Base-by-base conservation (phyloP, 805 yeast genomes). In the Lipomyces japonicus region DNA sequence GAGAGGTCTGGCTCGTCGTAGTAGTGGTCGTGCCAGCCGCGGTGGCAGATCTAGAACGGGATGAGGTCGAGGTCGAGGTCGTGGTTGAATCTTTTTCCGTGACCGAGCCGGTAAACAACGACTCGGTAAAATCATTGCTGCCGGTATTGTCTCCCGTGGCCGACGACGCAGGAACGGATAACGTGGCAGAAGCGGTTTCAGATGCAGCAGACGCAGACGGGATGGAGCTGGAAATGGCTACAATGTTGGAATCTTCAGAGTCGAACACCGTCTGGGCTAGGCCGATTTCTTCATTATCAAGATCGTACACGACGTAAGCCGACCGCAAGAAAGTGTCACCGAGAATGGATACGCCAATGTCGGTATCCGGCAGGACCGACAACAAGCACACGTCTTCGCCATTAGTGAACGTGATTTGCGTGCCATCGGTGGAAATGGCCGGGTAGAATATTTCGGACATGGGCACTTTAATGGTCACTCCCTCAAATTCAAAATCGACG, bases 241-340 rank as follows among this genome's bases (percentile, higher is more conserved):
- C 45, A 26, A 57, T 63, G 42, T 66, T 41, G 9, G 66, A 26
- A 19, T 54, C 59, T 25, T 63, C 47, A 14, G 47, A 53, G 55
- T 65, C 59, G 50, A 47, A 62, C 24, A 47, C 53, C 38, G 77
- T 73, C 50, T 72, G 75, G 16, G 83, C 88, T 48, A 85, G 54
- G 0, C 82, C 77, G 30, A 84, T 69, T 61, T 77, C 72, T 42
- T 64, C 65, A 59, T 75, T 75, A 22, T 81, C 86, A 43, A 82
- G 68, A 64, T 86, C 86, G 64, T 75, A 82, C 14, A 82, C 87
- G 24, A 77, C 75, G 62, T 84, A 86, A 3, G 82, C 83, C 34
- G 77, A 74, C 46, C 86, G 72, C 55, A 85, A 67, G 62, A 84
- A 77, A 40, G 77, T 75, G 62, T 82, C 89, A 9, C 93, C 93